These are phyloP conservation scores for Russula abietina DNA, from an alignment of 768 basidiomycete species.

Conservation along the genomic window DNA sequence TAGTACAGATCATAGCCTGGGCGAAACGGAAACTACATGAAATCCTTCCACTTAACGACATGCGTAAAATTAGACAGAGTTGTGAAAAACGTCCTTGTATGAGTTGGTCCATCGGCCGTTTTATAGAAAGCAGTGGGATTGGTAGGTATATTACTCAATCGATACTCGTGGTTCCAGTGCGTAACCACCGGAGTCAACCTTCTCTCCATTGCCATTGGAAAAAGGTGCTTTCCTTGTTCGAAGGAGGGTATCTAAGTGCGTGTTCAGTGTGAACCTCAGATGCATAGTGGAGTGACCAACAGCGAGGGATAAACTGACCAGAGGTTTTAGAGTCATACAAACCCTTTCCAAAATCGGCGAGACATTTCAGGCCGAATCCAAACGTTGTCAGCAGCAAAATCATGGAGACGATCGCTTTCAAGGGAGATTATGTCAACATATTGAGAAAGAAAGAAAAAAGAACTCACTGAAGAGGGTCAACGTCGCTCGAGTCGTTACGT, in stretches of 20 bases:
- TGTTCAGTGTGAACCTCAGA: constrained; percentile 9
- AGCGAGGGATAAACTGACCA: constrained; percentile 47
- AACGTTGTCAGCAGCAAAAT: constrained; percentile 70
- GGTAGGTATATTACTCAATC: constrained; percentile 48
- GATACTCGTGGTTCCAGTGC: constrained; percentile 62
- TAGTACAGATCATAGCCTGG: background rate
- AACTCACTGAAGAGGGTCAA: constrained; percentile 74
- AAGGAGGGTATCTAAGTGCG: constrained; percentile 18
- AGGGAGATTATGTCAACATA: background rate
- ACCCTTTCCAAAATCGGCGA: constrained; percentile 79
- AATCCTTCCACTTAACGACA: background rate
- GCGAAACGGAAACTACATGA: background rate
- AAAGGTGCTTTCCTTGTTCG: background rate
- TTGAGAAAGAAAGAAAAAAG: background rate
- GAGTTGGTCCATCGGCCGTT: background rate
- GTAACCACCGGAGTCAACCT: constrained; percentile 48
- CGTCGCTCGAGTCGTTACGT: constrained; percentile 70
- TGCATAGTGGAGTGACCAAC: constrained; percentile 15
- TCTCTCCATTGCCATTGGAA: constrained; percentile 33
- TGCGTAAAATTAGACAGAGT: background rate
- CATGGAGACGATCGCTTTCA: constrained; percentile 69
- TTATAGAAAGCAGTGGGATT: background rate
- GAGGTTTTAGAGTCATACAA: constrained; percentile 64
- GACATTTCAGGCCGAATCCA: constrained; percentile 69
- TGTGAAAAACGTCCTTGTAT: background rate